These are phyloP conservation scores for Myriosclerotinia duriaeana DNA, from an alignment of 2,329 filamentous ascomycete genomes.

Conservation along the genomic window DNA sequence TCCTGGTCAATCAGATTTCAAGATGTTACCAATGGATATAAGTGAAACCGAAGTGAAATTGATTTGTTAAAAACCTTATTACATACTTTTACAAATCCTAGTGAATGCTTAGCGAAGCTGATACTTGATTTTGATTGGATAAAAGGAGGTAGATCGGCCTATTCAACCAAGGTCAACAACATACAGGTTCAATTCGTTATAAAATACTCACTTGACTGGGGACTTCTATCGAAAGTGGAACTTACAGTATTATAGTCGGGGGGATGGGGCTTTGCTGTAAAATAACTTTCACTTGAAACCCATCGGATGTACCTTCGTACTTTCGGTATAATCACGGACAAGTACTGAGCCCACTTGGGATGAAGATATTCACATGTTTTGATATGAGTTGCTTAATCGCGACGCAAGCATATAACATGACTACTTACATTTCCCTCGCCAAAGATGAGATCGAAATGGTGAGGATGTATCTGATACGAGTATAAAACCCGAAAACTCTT, in stretches of 20 bases:
- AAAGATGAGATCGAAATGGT: background rate
- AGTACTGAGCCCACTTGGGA: slow-evolving; percentile 2
- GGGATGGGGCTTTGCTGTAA: background rate
- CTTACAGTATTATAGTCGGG: background rate
- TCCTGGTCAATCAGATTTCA: no score
- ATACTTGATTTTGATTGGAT: no score
- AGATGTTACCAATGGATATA: no score
- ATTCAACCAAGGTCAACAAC: no score
- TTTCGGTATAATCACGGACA: background rate
- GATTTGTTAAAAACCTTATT: no score
- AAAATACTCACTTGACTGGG: no score
- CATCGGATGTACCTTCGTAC: background rate
- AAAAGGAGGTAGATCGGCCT: no score
- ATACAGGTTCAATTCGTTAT: no score
- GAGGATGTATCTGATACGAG: background rate
- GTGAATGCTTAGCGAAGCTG: no score
- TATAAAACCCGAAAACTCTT: background rate
- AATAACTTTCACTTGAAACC: background rate
- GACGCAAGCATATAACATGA: background rate
- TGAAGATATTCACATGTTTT: slow-evolving; percentile 11
- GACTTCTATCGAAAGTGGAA: no score
- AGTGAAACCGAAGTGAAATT: no score
- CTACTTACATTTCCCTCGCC: background rate
- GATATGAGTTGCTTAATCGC: slow-evolving; percentile 16
- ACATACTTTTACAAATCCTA: no score